Evolutionary conservation across 345 rosid genomes (phyloP).

Genomic region (Diplotaxis tenuifolia): DNA sequence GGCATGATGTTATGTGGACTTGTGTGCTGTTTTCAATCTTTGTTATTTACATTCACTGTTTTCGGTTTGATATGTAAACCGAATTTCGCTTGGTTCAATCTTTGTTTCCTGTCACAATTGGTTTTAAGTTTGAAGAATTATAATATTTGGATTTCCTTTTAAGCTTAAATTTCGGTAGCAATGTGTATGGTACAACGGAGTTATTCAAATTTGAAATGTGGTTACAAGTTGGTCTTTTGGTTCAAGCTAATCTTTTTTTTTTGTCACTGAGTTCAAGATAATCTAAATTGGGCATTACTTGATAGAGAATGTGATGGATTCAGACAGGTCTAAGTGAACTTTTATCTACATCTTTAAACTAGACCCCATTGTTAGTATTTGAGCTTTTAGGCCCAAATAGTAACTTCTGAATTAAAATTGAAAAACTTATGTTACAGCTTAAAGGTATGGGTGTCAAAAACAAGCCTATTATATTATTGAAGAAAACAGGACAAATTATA

Average conservation of each 20-base stretch:
- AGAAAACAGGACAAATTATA: background rate
- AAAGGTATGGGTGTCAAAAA: background rate
- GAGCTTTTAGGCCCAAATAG: background rate
- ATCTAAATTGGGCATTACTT: background rate
- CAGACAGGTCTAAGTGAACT: background rate
- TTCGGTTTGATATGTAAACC: background rate
- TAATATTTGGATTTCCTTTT: background rate
- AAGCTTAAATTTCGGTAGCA: background rate
- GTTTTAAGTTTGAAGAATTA: background rate
- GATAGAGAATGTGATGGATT: background rate
- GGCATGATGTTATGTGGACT: constrained; percentile 16
- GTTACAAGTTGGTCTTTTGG: background rate
- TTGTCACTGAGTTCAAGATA: no score
- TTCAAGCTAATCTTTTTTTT: no score
- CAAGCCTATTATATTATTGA: no score
- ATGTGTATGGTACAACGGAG: background rate
- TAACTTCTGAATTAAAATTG: background rate
- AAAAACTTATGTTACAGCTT: background rate
- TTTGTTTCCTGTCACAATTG: background rate
- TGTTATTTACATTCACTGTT: background rate
- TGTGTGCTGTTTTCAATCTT: background rate
- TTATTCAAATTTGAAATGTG: background rate
- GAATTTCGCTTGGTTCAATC: background rate
- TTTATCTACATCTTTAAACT: background rate
- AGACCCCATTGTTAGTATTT: background rate